Conservation (phyloP, 2,329 filamentous ascomycete species). For the Stenocarpella maydis region DNA sequence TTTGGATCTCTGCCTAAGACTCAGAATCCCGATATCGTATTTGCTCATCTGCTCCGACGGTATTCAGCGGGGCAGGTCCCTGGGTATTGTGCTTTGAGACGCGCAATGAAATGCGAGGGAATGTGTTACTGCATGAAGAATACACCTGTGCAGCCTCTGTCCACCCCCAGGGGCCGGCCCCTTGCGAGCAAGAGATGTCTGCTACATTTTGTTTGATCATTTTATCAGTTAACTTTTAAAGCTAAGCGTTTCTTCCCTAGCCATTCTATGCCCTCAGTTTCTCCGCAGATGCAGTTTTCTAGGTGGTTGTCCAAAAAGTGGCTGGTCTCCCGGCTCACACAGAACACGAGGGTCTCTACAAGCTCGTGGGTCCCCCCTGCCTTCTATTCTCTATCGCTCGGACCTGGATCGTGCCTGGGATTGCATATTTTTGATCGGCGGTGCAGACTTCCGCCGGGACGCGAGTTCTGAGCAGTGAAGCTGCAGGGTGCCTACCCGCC, state of each 20-base stretch:
- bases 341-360: constrained; percentile 1
- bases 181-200: background rate
- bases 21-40: background rate
- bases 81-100: background rate
- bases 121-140: too few relatives aligned
- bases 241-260: constrained; percentile 14
- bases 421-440: background rate
- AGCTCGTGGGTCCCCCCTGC: background rate
- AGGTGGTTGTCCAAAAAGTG: constrained; percentile 16
- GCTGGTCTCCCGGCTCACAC: background rate
- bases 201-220: constrained; percentile 13
- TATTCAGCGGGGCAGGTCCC: background rate
- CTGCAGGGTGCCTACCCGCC: background rate
- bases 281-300: constrained; percentile 12
- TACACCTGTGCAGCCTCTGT: too few relatives aligned
- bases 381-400: background rate
- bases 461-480: background rate
- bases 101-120: background rate
- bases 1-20: background rate
- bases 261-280: constrained; percentile 7
- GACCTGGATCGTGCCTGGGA: background rate
- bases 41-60: background rate
- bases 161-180: too few relatives aligned
- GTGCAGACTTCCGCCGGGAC: background rate
- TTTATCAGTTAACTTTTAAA: background rate